These are phyloP conservation scores for Staphylotrichum longicolle DNA, from an alignment of 495 filamentous ascomycete genomes.

Conservation along the genomic window DNA sequence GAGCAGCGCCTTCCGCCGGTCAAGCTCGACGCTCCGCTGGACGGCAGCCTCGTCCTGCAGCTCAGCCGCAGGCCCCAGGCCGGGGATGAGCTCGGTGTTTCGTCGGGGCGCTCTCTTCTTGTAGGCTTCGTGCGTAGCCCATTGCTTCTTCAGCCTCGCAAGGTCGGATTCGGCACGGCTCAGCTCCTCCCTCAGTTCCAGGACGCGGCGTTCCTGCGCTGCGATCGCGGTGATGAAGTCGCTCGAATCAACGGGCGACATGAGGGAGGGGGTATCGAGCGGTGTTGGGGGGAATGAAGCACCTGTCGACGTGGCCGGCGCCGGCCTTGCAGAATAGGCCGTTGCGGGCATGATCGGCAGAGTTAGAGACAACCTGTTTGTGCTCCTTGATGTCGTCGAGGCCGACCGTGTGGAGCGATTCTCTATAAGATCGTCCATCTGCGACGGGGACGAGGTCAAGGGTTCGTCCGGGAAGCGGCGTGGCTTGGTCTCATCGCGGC, in stretches of 20 bases:
- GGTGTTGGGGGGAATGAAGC: constrained; percentile 50
- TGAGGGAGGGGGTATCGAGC: constrained; percentile 39
- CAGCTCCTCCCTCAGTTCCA: constrained; percentile 89
- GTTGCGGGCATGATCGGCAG: constrained; percentile 61
- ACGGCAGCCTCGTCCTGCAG: constrained; percentile 40
- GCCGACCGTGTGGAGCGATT: constrained; percentile 54
- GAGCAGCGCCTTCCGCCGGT: constrained; percentile 60
- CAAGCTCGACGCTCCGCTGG: constrained; percentile 50
- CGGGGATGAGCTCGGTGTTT: constrained; percentile 52
- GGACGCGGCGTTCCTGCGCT: constrained; percentile 85
- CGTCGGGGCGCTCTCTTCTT: constrained; percentile 70
- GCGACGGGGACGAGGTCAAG: constrained; percentile 26
- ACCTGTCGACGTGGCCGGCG: constrained; percentile 40
- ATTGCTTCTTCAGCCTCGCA: constrained; percentile 72
- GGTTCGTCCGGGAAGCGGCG: constrained; percentile 27
- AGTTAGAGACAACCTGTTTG: constrained; percentile 76
- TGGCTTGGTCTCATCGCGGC: constrained; percentile 24
- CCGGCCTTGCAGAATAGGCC: constrained; percentile 42
- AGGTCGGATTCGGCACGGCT: constrained; percentile 75
- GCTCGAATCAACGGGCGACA: constrained; percentile 63
- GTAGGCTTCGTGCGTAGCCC: constrained; percentile 72
- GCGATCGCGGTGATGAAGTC: constrained; percentile 86
- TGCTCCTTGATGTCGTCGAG: constrained; percentile 57
- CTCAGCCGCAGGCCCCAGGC: constrained; percentile 33
- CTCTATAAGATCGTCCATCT: constrained; percentile 29